phyloP scores from a whole-genome alignment of 1,284 basidiomycete species.

The Tilletia horrida region DNA sequence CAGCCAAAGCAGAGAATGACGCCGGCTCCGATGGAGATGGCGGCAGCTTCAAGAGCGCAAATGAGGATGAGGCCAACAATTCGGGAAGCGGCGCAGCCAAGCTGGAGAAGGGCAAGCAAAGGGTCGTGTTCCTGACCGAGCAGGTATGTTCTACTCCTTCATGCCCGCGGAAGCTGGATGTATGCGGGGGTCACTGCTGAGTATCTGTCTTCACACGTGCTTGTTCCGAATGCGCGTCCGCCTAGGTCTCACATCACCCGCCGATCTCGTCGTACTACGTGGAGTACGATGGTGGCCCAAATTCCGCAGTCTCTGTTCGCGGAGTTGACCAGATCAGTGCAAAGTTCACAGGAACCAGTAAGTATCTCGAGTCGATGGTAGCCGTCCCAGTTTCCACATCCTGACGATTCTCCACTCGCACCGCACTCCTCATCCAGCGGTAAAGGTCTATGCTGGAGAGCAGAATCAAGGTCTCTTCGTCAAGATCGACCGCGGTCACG shows the following conservation, averaged over 20 bases:
- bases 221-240: conserved; percentile 58
- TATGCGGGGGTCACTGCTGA: background rate
- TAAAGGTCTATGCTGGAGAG: conserved; percentile 63
- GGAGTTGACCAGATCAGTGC: conserved; percentile 84
- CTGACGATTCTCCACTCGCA: background rate
- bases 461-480: conserved; percentile 71
- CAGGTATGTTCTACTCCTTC: conserved; percentile 25
- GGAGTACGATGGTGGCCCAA: conserved; percentile 37
- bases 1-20: conserved; percentile 8
- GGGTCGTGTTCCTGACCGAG: conserved; percentile 49
- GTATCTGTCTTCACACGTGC: background rate
- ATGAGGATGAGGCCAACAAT: conserved; percentile 26
- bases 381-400: background rate
- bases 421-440: conserved; percentile 8
- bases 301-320: conserved; percentile 32
- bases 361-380: background rate
- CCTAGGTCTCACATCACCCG: conserved; percentile 81
- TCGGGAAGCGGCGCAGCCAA: conserved; percentile 21
- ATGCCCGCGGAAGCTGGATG: background rate
- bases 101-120: conserved; percentile 19
- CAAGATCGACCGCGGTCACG: conserved; percentile 32
- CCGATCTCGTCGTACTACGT: conserved; percentile 77
- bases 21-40: conserved; percentile 8
- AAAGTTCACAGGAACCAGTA: conserved; percentile 47
- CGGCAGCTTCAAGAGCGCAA: conserved; percentile 5